These are phyloP conservation scores for Pisolithus albus DNA, from an alignment of 768 basidiomycete genomes.

Conservation along the genomic window DNA sequence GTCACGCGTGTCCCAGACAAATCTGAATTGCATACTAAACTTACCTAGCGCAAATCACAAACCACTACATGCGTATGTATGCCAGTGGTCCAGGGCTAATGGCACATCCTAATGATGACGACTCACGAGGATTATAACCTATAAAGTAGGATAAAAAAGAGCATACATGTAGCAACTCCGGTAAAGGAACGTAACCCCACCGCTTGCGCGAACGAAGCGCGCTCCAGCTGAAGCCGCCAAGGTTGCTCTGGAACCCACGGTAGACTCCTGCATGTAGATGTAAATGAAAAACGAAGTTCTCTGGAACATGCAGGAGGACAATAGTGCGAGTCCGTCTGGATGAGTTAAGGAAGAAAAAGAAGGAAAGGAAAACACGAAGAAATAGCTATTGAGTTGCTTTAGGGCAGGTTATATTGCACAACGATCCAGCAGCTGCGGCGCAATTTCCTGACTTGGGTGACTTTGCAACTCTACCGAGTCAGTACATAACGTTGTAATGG, in stretches of 20 bases:
- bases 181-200: conserved; percentile 28
- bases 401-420: neutral
- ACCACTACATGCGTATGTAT: no score
- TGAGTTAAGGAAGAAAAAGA: conserved; percentile 17
- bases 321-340: conserved; percentile 30
- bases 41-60: no score
- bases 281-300: neutral
- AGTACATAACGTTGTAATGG: no score
- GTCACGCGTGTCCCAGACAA: no score
- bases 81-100: no score
- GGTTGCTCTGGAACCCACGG: conserved; percentile 28
- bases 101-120: no score
- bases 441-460: no score
- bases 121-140: no score
- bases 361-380: no score
- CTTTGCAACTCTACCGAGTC: no score
- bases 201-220: conserved; percentile 11
- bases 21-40: no score
- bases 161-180: conserved; percentile 25
- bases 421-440: no score
- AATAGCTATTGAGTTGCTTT: neutral
- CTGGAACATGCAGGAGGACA: conserved; percentile 25
- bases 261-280: conserved; percentile 27
- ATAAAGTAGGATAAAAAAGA: neutral
- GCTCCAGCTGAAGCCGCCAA: conserved; percentile 23